Evolutionary conservation across 352 stramenopile species (phyloP), one percentile per base, ranked within the genome.

Genomic region (Globisporangium splendens): DNA sequence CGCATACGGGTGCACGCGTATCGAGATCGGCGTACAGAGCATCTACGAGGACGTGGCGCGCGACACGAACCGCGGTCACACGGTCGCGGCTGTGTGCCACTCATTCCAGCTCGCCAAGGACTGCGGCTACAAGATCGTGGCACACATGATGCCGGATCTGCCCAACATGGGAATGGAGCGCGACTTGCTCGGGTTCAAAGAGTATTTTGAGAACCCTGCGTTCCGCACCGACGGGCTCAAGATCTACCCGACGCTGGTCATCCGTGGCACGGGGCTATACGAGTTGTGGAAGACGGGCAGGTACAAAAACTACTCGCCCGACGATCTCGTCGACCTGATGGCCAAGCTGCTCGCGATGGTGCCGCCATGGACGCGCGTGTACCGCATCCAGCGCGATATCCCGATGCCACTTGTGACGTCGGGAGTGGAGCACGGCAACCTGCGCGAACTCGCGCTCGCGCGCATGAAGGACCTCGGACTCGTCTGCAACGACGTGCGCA

Each of bases 81-180:
- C 96, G 1, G 95, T 99, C 13, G 88, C 85, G 8, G 93, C 95
- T 11, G 96, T 90, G 55, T 80, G 76, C 47, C 80, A 90, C 52
- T 87, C 76, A 46, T 86, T 90, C 35, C 76, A 89, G 51, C 62
- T 90, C 24, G 68, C 80, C 11, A 98, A 98, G 68, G 96, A 99
- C 75, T 98, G 92, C 58, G 96, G 96, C 0, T 99, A 98, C 81
- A 99, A 99, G 79, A 96, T 99, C 35, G 95, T 98, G 7, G 97
- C 88, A 12, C 96, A 99, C 72, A 97, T 99, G 89, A 99, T 99
- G 96, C 96, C 96, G 0, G 96, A 99, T 70, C 67, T 99, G 50
- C 96, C 96, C 8, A 98, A 98, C 75, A 98, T 97, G 81, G 96
- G 80, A n/a, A 95, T 96, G 68, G 96, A 99, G 65, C 77, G 96